phyloP scores from a whole-genome alignment of 176 grass and related monocot genomes.

The Lolium rigidum region DNA sequence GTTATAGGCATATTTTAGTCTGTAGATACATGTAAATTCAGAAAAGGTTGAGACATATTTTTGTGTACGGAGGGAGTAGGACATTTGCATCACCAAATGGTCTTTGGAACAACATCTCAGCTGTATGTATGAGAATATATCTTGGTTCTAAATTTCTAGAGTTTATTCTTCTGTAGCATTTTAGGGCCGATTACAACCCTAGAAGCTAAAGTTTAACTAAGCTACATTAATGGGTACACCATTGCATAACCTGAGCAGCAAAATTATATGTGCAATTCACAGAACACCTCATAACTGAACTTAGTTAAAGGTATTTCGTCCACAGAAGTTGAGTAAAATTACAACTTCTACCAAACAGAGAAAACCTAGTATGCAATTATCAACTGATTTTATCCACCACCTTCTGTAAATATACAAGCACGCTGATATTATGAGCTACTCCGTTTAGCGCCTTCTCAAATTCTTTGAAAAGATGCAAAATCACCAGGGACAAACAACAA shows the following conservation, averaged over 20 bases:
- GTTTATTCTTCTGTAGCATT: not conserved
- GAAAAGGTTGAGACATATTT: no score
- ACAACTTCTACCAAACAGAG: not conserved
- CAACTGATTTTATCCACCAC: not conserved
- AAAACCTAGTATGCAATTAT: not conserved
- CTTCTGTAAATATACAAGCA: not conserved
- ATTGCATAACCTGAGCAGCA: not conserved
- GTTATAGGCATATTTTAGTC: no score
- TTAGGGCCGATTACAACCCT: not conserved
- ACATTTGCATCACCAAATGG: no score
- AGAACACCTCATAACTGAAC: not conserved
- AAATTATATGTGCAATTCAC: not conserved
- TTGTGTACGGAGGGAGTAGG: no score
- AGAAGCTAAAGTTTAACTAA: not conserved
- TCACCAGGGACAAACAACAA: not conserved
- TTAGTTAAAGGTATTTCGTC: not conserved
- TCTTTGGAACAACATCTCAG: not conserved
- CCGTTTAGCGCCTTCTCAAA: conserved; percentile 22
- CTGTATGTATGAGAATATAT: not conserved
- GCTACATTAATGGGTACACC: not conserved
- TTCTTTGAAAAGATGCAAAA: conserved; percentile 30
- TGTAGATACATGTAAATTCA: no score
- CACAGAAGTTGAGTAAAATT: not conserved
- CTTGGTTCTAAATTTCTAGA: not conserved
- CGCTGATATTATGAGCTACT: not conserved